Percentiles rank a stretch among this genome's conserved stretches.
These are phyloP conservation scores for Sanchytrium tribonematis DNA, from an alignment of 371 early-diverging fungal genomes.

Conservation along the genomic window DNA sequence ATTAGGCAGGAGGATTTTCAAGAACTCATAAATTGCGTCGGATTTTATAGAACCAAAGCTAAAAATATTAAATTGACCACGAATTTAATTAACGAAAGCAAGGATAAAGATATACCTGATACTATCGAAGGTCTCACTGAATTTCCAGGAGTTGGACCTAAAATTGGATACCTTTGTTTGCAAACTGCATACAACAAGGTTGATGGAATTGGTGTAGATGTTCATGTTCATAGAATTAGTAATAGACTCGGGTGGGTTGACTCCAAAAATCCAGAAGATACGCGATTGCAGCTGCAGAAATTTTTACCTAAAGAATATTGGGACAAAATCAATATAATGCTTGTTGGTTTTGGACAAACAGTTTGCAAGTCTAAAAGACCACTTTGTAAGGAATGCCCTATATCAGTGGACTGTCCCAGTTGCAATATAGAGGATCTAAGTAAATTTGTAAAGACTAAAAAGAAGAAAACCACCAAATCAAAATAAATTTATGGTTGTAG, in stretches of 20 bases:
- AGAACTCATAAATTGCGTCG: constrained; percentile 45
- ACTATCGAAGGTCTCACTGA: constrained; percentile 29
- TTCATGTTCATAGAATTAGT: constrained; percentile 82
- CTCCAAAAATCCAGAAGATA: constrained; percentile 20
- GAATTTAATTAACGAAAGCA: constrained; percentile 32
- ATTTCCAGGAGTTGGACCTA: constrained; percentile 91
- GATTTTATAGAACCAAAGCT: constrained; percentile 36
- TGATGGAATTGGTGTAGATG: constrained; percentile 90
- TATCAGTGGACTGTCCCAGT: constrained; percentile 11
- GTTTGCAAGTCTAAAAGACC: constrained; percentile 53
- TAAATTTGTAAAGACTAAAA: neutral
- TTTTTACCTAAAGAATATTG: constrained; percentile 49
- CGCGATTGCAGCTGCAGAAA: constrained; percentile 39
- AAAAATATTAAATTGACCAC: constrained; percentile 45
- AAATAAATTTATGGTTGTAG: too few relatives aligned
- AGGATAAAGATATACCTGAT: constrained; percentile 55
- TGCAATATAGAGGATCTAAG: neutral
- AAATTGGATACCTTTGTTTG: constrained; percentile 37
- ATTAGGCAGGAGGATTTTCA: constrained; percentile 25
- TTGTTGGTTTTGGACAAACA: constrained; percentile 90
- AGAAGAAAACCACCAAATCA: too few relatives aligned
- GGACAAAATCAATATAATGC: constrained; percentile 55
- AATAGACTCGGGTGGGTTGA: constrained; percentile 67
- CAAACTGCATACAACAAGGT: constrained; percentile 17
- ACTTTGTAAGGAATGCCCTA: constrained; percentile 51